Percentiles rank a stretch among this genome's conserved stretches.
These are phyloP conservation scores for Mallotus japonicus DNA, from an alignment of 441 rosid species.

Conservation along the genomic window DNA sequence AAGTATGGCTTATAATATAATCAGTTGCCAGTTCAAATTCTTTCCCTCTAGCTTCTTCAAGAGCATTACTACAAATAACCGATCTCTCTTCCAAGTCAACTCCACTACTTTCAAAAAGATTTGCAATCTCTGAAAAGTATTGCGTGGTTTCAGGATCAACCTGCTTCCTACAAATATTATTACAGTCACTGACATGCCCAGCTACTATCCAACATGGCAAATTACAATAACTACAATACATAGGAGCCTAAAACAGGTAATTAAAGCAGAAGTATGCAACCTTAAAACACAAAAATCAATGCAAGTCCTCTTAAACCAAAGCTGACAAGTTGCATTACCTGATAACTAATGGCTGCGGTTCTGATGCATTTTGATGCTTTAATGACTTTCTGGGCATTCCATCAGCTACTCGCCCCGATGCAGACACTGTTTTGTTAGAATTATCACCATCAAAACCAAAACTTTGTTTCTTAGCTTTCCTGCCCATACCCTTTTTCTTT, in stretches of 20 bases:
- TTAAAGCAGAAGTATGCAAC: neutral
- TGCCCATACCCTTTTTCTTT: slow-evolving; percentile 43
- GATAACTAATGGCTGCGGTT: slow-evolving; percentile 45
- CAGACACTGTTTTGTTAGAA: slow-evolving; percentile 35
- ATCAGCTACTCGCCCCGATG: slow-evolving; percentile 28
- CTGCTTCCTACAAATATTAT: slow-evolving; percentile 58
- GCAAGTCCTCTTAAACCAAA: neutral
- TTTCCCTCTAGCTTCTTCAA: slow-evolving; percentile 87
- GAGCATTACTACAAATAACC: slow-evolving; percentile 73
- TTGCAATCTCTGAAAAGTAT: slow-evolving; percentile 80
- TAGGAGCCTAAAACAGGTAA: neutral
- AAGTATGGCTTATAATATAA: slow-evolving; percentile 75
- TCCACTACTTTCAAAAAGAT: slow-evolving; percentile 73
- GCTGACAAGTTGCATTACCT: slow-evolving; percentile 34
- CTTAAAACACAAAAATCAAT: neutral
- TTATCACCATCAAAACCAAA: slow-evolving; percentile 46
- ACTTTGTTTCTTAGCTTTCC: slow-evolving; percentile 43
- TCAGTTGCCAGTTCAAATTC: slow-evolving; percentile 90
- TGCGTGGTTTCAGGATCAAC: slow-evolving; percentile 78
- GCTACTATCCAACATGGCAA: neutral
- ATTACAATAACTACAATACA: neutral
- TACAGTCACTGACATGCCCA: slow-evolving; percentile 12
- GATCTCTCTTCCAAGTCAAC: slow-evolving; percentile 77
- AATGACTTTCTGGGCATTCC: slow-evolving; percentile 20
- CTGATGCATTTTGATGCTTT: slow-evolving; percentile 40